phyloP scores from a whole-genome alignment of 2,329 filamentous ascomycete genomes.

The Talaromyces marneffei region DNA sequence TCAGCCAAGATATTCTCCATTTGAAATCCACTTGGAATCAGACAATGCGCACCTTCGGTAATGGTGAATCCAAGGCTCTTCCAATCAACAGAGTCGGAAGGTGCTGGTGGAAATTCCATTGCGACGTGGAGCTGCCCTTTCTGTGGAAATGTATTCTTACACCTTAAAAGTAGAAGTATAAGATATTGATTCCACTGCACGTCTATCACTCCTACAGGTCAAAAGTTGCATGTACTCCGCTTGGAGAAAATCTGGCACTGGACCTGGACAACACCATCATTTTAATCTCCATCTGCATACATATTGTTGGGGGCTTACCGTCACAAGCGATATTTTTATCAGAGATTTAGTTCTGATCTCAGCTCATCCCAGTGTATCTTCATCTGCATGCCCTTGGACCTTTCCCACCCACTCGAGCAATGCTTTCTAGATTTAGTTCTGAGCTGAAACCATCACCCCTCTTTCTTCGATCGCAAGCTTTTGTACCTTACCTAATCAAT shows the following conservation, averaged over 20 bases:
- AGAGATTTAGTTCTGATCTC: background rate
- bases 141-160: background rate
- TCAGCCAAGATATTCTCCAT: background rate
- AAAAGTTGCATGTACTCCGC: background rate
- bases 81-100: background rate
- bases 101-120: background rate
- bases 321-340: background rate
- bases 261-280: background rate
- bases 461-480: background rate
- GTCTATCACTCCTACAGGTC: background rate
- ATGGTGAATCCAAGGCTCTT: background rate
- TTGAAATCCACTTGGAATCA: background rate
- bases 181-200: background rate
- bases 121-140: background rate
- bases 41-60: background rate
- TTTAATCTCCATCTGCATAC: background rate
- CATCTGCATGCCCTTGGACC: background rate
- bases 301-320: background rate
- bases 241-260: background rate
- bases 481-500: background rate
- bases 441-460: background rate
- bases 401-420: background rate
- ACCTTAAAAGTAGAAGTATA: background rate
- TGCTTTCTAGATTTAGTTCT: background rate
- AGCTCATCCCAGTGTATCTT: background rate